Evolutionary conservation across 177 flowering plant species (phyloP).

Genomic region (Vitis hybrid): DNA sequence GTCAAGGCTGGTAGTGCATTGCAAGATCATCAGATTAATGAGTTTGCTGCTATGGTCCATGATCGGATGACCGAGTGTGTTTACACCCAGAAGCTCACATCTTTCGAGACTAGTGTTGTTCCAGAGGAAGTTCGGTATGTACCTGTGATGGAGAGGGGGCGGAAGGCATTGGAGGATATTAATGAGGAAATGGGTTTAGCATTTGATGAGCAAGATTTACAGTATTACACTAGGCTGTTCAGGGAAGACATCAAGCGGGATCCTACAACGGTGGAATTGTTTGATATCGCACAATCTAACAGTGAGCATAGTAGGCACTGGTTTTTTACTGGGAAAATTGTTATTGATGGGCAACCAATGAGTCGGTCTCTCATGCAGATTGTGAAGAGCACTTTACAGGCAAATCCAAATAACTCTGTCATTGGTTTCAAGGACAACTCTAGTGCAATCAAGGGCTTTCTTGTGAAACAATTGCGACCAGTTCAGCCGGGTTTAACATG

Average conservation of each 20-base stretch:
- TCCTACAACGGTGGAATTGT: constrained; percentile 86
- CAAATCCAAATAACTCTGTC: constrained; percentile 89
- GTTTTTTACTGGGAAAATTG: constrained; percentile 85
- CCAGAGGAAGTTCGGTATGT: too few species aligned
- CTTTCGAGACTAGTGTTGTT: constrained; percentile 49
- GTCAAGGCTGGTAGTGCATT: constrained; percentile 33
- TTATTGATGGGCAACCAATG: constrained; percentile 73
- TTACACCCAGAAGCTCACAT: constrained; percentile 54
- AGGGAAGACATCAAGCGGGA: constrained; percentile 76
- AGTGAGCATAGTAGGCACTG: constrained; percentile 96
- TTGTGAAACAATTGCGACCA: constrained; percentile 62
- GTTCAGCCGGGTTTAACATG: constrained; percentile 64
- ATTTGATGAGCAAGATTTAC: constrained; percentile 88
- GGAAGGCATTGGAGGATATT: constrained; percentile 79
- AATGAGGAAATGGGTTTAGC: constrained; percentile 87
- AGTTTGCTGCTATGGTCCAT: constrained; percentile 78
- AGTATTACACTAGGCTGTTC: constrained; percentile 80
- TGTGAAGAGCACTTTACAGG: constrained; percentile 83
- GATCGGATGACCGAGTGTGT: constrained; percentile 93
- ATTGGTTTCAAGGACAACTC: constrained; percentile 97
- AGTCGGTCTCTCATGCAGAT: constrained; percentile 75
- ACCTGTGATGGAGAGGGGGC: constrained; percentile 75
- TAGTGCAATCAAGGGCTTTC: constrained; percentile 86
- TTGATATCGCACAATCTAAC: constrained; percentile 96
- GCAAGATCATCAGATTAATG: constrained; percentile 46